Conservation (phyloP, 2,329 filamentous ascomycete genomes). For the Aspergillus sp. region DNA sequence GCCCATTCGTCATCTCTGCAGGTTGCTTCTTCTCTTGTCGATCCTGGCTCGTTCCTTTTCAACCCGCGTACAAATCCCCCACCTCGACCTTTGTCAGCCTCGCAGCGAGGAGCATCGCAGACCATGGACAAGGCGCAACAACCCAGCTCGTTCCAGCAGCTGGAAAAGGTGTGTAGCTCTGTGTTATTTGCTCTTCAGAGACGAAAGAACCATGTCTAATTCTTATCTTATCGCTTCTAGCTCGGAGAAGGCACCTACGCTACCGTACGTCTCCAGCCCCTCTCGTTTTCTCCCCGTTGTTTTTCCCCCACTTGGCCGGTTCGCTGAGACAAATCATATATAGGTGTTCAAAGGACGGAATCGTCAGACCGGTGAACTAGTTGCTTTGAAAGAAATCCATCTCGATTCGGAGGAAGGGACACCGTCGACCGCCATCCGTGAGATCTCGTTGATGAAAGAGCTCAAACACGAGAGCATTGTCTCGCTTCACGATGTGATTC, state of each 20-base stretch:
- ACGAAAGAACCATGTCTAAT: constrained; percentile 21
- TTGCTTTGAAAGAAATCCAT: constrained; percentile 97
- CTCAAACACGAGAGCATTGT: constrained; percentile 99
- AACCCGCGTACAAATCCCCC: constrained; percentile 2
- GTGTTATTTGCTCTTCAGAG: neutral
- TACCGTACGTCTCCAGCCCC: constrained; percentile 59
- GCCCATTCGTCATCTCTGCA: too few relatives aligned
- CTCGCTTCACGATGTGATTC: constrained; percentile 94
- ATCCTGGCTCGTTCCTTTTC: too few relatives aligned
- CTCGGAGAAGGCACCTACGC: constrained; percentile 98
- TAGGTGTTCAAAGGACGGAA: constrained; percentile 99
- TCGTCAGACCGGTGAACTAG: constrained; percentile 90
- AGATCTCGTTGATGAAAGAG: constrained; percentile 99
- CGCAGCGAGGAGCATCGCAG: constrained; percentile 8
- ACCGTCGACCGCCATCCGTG: constrained; percentile 92
- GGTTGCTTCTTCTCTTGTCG: too few relatives aligned
- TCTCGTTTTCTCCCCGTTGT: constrained; percentile 1
- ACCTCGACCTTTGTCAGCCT: constrained; percentile 9
- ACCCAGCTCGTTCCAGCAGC: constrained; percentile 96
- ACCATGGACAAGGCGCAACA: constrained; percentile 87
- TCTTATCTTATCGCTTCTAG: constrained; percentile 28
- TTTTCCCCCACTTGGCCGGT: neutral
- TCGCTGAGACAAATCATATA: constrained; percentile 14
- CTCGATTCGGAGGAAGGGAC: constrained; percentile 98
- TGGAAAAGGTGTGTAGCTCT: constrained; percentile 66